Evolutionary conservation across 2,329 filamentous ascomycete genomes (phyloP), one percentile per base, ranked within the genome.

Genomic region (Neurospora sp.): DNA sequence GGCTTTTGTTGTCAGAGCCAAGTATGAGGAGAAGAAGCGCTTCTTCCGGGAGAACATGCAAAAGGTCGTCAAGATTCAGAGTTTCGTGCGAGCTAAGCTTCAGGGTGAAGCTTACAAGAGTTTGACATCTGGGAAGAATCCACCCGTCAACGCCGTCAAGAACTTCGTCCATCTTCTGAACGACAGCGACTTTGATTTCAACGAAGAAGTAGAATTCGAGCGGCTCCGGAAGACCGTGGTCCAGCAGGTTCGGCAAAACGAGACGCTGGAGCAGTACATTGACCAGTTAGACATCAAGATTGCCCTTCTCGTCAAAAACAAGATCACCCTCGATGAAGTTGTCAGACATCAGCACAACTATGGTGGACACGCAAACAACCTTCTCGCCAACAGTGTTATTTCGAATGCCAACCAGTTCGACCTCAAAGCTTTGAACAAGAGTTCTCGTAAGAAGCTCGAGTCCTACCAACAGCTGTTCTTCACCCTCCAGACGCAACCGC

Each of bases 281-380:
- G 94, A 97, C 76, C 96, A 99, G 78, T 87, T 99, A 41, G 96
- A 99, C 78, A 97, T 99, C 84, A 99, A 99, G 83, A 99, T 99
- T 79, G 96, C 96, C 1, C 87, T 99, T 3, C 86, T 99, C 19
- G 96, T 99, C 76, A 98, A 98, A 86, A 99, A 99, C 87, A 99
- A 99, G 81, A 99, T 99, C 77, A 98, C 96, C 0, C 86, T 99
- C 4, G 96, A 99, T 77, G 96, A 99, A 81, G 96, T 99, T 37
- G 92, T 99, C 69, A 93, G 93, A 76, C 96, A 98, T 78, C 96
- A 99, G 78, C 95, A 91, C 82, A 96, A 97, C 79, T 97, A 96
- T 76, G 96, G 96, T 69, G 94, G 95, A 2, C 91, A 96, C 76
- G 90, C 94, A 28, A 91, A 93, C 73, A 92, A 88, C 71, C 86